Conservation (phyloP, 1,284 basidiomycete genomes). For the Tilletiopsis washingtonensis region DNA sequence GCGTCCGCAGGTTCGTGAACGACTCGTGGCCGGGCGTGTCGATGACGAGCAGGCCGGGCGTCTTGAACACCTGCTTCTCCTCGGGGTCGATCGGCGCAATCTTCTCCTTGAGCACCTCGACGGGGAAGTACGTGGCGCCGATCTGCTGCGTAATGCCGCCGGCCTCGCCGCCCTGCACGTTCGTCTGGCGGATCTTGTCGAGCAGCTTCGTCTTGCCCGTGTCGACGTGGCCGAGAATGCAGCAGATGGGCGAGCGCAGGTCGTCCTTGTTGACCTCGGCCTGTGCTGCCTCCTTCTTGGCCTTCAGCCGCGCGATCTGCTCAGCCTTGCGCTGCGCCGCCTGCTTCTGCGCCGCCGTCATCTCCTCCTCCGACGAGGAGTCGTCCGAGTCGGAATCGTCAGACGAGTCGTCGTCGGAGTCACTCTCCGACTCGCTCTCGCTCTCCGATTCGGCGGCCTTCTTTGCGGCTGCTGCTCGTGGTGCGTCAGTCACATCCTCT, state of each 20-base stretch:
- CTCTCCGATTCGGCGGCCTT: constrained; percentile 58
- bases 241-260: constrained; percentile 93
- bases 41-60: constrained; percentile 91
- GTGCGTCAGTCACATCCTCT: neutral
- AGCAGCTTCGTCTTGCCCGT: constrained; percentile 98
- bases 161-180: constrained; percentile 98
- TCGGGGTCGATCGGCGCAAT: constrained; percentile 84
- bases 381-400: constrained; percentile 52
- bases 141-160: constrained; percentile 99
- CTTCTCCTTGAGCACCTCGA: constrained; percentile 89
- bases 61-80: constrained; percentile 80
- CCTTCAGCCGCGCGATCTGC: constrained; percentile 69
- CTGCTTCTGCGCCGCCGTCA: constrained; percentile 52
- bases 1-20: constrained; percentile 91
- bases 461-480: neutral
- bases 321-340: constrained; percentile 72
- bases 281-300: constrained; percentile 76
- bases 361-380: constrained; percentile 41
- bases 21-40: constrained; percentile 99
- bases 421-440: constrained; percentile 49
- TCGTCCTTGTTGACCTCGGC: constrained; percentile 82
- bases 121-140: constrained; percentile 99
- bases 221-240: constrained; percentile 99
- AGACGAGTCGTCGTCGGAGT: constrained; percentile 56
- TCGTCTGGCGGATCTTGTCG: constrained; percentile 99